phyloP scores from a whole-genome alignment of 2,329 filamentous ascomycete genomes.

The Lachnellula cervina region DNA sequence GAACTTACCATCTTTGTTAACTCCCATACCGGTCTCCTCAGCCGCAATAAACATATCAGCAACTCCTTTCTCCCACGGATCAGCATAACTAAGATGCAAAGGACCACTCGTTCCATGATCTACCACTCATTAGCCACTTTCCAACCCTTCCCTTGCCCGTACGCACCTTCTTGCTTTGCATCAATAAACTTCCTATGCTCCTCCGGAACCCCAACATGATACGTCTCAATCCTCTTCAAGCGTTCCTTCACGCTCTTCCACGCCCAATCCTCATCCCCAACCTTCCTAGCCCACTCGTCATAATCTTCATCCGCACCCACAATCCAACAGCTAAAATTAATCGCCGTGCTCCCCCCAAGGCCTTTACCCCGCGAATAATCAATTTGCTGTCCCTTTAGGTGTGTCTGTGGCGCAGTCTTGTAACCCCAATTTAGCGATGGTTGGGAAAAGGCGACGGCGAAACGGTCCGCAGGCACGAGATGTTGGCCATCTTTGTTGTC shows the following conservation, averaged over 20 bases:
- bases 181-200: slow-evolving; percentile 43
- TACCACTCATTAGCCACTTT: slow-evolving; percentile 4
- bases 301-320: slow-evolving; percentile 56
- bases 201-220: slow-evolving; percentile 38
- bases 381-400: slow-evolving; percentile 24
- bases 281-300: slow-evolving; percentile 53
- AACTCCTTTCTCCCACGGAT: slow-evolving; percentile 46
- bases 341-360: slow-evolving; percentile 36
- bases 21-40: slow-evolving; percentile 42
- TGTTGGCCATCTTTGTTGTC: slow-evolving; percentile 42
- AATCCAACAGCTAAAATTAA: slow-evolving; percentile 43
- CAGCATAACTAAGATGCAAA: slow-evolving; percentile 44
- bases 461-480: slow-evolving; percentile 52
- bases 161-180: slow-evolving; percentile 33
- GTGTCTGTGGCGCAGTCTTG: slow-evolving; percentile 22
- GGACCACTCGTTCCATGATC: slow-evolving; percentile 47
- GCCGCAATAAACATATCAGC: slow-evolving; percentile 42
- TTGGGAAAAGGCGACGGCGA: slow-evolving; percentile 40
- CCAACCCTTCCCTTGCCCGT: background rate
- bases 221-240: slow-evolving; percentile 50
- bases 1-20: slow-evolving; percentile 34
- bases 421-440: slow-evolving; percentile 25
- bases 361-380: slow-evolving; percentile 34
- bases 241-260: slow-evolving; percentile 50
- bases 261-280: slow-evolving; percentile 49